A percentile compares a stretch with the other conserved stretches of the same genome.
These are phyloP conservation scores for Solanum hybrid DNA, from an alignment of 305 asterid species.

Conservation along the genomic window DNA sequence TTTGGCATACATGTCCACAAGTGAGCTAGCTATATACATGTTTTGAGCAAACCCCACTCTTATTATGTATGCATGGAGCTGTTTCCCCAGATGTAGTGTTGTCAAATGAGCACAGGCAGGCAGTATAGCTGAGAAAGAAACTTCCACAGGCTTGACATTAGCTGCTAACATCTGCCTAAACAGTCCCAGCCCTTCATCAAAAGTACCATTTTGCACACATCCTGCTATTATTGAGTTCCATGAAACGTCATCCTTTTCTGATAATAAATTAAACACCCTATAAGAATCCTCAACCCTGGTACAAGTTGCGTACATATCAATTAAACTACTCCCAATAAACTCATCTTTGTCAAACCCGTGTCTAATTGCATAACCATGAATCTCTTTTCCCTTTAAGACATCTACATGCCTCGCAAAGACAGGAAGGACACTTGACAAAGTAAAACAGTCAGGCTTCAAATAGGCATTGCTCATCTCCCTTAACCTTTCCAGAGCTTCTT, in stretches of 20 bases:
- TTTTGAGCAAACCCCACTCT: conserved; percentile 51
- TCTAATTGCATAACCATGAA: conserved; percentile 65
- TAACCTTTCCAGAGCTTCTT: conserved; percentile 47
- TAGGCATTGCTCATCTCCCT: conserved; percentile 54
- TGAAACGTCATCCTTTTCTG: conserved; percentile 53
- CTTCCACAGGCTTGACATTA: conserved; percentile 47
- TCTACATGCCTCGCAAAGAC: conserved; percentile 39
- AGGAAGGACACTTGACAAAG: conserved; percentile 69
- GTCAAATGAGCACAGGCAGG: conserved; percentile 82
- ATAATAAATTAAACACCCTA: conserved; percentile 36
- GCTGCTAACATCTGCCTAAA: conserved; percentile 67
- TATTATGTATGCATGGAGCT: conserved; percentile 62
- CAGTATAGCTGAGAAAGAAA: conserved; percentile 74
- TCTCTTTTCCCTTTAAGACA: conserved; percentile 65
- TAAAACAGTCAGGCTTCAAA: conserved; percentile 67
- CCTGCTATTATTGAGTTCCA: conserved; percentile 79
- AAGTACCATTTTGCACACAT: conserved; percentile 70
- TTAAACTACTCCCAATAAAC: conserved; percentile 69
- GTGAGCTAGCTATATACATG: conserved; percentile 61
- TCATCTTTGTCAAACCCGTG: conserved; percentile 52
- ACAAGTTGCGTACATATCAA: conserved; percentile 84
- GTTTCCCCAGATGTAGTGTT: conserved; percentile 58
- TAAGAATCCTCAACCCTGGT: conserved; percentile 49
- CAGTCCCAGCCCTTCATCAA: conserved; percentile 53
- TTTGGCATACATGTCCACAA: conserved; percentile 85